Percentiles rank a stretch among this genome's conserved stretches.
phyloP scores from a whole-genome alignment of 208 protist species.

The Crithidia fasciculata region DNA sequence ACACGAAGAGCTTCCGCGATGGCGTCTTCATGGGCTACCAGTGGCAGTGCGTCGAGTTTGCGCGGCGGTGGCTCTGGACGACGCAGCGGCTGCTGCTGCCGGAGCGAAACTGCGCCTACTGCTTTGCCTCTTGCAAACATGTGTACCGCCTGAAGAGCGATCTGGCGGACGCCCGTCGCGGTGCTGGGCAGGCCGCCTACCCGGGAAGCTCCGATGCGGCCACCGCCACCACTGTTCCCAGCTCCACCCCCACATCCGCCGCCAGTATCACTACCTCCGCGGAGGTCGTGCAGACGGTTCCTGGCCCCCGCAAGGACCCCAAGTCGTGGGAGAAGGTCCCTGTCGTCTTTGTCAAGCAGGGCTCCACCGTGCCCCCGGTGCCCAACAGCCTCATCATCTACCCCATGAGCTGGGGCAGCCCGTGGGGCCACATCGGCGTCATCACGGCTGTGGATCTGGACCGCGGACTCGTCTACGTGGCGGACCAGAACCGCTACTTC shows the following conservation, averaged over 20 bases:
- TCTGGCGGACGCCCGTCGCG: constrained; percentile 3
- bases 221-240: neutral
- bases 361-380: constrained; percentile 48
- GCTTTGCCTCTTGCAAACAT: constrained; percentile 36
- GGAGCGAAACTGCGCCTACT: constrained; percentile 50
- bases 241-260: neutral
- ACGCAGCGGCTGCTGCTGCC: constrained; percentile 70
- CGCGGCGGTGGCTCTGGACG: constrained; percentile 74
- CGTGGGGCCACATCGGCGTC: constrained; percentile 83
- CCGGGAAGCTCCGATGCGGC: constrained; percentile 15
- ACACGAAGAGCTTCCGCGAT: constrained; percentile 47
- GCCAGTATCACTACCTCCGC: neutral
- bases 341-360: constrained; percentile 57
- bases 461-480: constrained; percentile 48
- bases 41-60: constrained; percentile 91
- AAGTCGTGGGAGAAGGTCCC: constrained; percentile 48
- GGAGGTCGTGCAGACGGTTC: neutral
- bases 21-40: constrained; percentile 81
- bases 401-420: constrained; percentile 60
- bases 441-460: constrained; percentile 64
- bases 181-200: neutral
- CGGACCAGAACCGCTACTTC: constrained; percentile 87
- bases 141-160: constrained; percentile 35
- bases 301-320: constrained; percentile 20
- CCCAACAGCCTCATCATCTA: constrained; percentile 79